Conservation (phyloP, 129 eudicot genomes). For the Logfia minima region DNA sequence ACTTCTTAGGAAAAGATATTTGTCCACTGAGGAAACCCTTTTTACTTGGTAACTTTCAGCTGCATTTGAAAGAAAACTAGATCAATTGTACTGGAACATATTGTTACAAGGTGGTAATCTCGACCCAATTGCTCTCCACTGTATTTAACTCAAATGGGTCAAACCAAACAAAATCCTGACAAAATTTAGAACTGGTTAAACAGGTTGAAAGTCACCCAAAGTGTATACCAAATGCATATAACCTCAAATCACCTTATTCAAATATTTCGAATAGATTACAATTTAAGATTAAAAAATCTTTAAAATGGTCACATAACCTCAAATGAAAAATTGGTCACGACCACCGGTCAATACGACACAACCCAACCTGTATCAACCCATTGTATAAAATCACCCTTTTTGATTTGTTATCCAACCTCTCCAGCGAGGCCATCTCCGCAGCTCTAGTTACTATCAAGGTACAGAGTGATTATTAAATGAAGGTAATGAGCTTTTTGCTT, state of each 20-base stretch:
- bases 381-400: no score
- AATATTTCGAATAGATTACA: no score
- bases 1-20: constrained; percentile 57
- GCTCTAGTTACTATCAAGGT: not conserved
- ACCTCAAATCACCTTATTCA: no score
- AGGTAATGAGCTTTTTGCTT: constrained; percentile 9
- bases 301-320: no score
- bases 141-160: not conserved
- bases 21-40: constrained; percentile 66
- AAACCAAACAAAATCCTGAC: not conserved
- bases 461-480: not conserved
- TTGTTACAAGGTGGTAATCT: not conserved
- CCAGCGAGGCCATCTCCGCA: no score
- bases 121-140: not conserved
- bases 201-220: not conserved
- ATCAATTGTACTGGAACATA: not conserved
- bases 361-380: no score
- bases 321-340: no score
- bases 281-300: no score
- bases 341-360: no score
- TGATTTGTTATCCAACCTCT: no score
- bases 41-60: constrained; percentile 56
- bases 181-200: not conserved
- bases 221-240: not conserved
- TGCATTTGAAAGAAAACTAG: constrained; percentile 19